A percentile compares a stretch with the other conserved stretches of the same genome.
phyloP scores from a whole-genome alignment of 495 filamentous ascomycete genomes.

The Eremomyces bilateralis region DNA sequence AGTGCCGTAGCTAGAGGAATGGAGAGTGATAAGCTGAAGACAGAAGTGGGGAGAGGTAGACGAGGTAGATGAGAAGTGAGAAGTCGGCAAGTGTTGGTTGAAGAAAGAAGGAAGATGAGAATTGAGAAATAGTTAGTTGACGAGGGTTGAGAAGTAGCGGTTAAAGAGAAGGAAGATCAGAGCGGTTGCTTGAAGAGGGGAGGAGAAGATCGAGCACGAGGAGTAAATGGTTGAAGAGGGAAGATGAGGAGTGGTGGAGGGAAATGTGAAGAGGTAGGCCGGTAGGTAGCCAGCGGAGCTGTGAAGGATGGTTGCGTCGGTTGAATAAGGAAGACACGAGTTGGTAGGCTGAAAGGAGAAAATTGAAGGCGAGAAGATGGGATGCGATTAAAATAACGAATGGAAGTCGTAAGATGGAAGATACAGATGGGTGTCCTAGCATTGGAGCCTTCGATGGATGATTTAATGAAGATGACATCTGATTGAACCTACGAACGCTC shows the following conservation, averaged over 20 bases:
- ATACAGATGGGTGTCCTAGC: neutral
- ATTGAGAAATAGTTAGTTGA: conserved; percentile 15
- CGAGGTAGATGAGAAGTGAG: too few species aligned
- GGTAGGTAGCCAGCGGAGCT: neutral
- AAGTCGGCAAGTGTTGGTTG: too few species aligned
- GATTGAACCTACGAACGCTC: too few species aligned
- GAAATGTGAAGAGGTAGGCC: neutral
- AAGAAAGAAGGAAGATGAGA: too few species aligned
- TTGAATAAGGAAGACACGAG: neutral
- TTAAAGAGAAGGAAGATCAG: neutral
- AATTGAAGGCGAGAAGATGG: too few species aligned
- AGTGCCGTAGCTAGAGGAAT: conserved; percentile 30
- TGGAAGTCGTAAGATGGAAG: neutral
- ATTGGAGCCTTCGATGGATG: neutral
- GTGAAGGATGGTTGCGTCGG: neutral
- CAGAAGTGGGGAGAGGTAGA: too few species aligned
- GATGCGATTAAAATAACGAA: conserved; percentile 1
- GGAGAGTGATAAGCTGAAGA: too few species aligned
- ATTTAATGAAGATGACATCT: neutral
- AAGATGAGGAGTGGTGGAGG: neutral
- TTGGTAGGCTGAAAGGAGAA: too few species aligned
- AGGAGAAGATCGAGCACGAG: neutral
- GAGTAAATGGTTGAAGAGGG: neutral
- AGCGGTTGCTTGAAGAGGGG: neutral
- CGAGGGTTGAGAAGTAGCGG: conserved; percentile 22